Base-by-base conservation (phyloP, 2,329 filamentous ascomycete species). In the Cladosporium sphaerospermum region DNA sequence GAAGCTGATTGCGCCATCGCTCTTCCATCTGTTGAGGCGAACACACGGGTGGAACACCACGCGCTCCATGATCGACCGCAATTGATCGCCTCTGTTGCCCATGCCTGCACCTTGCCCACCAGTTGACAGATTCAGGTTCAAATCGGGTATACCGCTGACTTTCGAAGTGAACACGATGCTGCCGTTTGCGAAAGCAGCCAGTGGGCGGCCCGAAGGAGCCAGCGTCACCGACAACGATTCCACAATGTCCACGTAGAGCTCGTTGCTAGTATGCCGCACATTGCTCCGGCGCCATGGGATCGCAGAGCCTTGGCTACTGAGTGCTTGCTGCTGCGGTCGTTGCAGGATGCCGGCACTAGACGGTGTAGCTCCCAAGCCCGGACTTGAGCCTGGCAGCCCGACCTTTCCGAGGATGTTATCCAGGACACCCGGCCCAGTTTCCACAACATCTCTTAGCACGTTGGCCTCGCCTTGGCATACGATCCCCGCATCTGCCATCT, bases 11-110 rank as follows among this genome's bases (percentile, higher is more conserved):
- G 96, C 88, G 3, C 93, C 93, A 52, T 83, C 81, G 62, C 95
- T 89, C 62, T 85, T 85, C 93, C 93, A 99, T 58, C 84, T 80
- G n/a, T 86, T 86, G 3, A 99, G 75, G 14, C 93, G 80, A 8
- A 99, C 93, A 64, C 93, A 97, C 0, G 93, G 93, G 67, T 99
- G 93, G 62, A 99, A 99, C 0, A 96, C 90, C 1, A 92, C 93
- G 2, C 96, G 75, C 59, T 95, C 86, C 68, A 99, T 82, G 34
- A 91, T 80, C 11, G 55, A 59, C 8, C 64, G 59, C 16, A 69
- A 54, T 52, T 68, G 65, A 18, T 69, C 65, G 4, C 63, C 66
- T 56, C 66, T 45, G 57, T 80, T 82, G 13, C 76, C 79, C 45
- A 96, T 78, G 47, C 85, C 85, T 64, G 88, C 85, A 59, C 84